Conservation (phyloP, 2,329 filamentous ascomycete genomes). For the Phaeosphaeriaceae sp. region DNA sequence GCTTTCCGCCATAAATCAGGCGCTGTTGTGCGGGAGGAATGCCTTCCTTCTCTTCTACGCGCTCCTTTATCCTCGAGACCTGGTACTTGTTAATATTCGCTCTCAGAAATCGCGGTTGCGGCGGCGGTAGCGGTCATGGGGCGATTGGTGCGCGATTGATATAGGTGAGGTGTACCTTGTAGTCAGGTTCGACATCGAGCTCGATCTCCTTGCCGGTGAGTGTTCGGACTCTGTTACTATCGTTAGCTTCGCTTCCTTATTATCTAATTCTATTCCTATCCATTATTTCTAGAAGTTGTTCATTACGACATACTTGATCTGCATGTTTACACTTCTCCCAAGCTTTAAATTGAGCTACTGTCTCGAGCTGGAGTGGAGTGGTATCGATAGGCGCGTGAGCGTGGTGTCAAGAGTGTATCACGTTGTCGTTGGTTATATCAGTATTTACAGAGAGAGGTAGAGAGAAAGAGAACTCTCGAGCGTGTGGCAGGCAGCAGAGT, state of each 20-base stretch:
- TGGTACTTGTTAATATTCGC: constrained; percentile 50
- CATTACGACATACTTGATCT: constrained; percentile 49
- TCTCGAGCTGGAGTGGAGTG: background rate
- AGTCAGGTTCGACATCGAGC: constrained; percentile 92
- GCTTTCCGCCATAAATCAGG: constrained; percentile 95
- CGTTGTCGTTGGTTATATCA: background rate
- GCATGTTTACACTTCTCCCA: constrained; percentile 31
- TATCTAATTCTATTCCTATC: background rate
- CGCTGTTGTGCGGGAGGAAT: constrained; percentile 97
- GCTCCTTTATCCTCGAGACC: constrained; percentile 97
- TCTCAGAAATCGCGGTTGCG: background rate
- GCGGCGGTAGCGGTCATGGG: too few relatives aligned
- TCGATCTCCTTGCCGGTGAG: constrained; percentile 99
- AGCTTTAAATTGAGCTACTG: background rate
- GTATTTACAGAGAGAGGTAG: too few relatives aligned
- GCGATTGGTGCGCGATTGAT: too few relatives aligned
- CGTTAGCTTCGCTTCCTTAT: constrained; percentile 17
- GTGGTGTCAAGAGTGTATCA: background rate
- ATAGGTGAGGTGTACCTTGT: constrained; percentile 74
- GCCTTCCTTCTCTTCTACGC: constrained; percentile 98
- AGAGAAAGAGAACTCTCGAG: too few relatives aligned
- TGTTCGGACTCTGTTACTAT: constrained; percentile 79
- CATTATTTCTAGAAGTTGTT: too few relatives aligned
- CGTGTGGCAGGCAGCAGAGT: background rate
- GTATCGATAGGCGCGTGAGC: background rate